A percentile compares a stretch with the other conserved stretches of the same genome.
Evolutionary conservation across 331 rosid species (phyloP).

Genomic region (Quercus lobata): DNA sequence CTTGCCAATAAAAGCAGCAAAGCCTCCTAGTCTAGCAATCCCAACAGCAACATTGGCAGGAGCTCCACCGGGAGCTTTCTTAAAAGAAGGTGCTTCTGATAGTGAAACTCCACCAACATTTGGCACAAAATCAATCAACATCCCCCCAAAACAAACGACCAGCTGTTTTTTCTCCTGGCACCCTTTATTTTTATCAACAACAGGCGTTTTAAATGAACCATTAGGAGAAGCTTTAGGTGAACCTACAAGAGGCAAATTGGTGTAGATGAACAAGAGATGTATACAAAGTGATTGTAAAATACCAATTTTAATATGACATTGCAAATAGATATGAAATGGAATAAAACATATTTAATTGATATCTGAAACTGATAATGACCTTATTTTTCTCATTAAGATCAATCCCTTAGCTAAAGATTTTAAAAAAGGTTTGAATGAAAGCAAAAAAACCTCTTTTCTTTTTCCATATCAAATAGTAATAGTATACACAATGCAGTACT

Average conservation of each 20-base stretch:
- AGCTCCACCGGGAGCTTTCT: constrained; percentile 48
- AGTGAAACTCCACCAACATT: constrained; percentile 35
- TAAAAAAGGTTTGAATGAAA: too few relatives aligned
- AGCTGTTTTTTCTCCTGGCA: not conserved
- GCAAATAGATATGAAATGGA: too few relatives aligned
- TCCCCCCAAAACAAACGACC: constrained; percentile 56
- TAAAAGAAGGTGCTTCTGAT: constrained; percentile 41
- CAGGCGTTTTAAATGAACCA: not conserved
- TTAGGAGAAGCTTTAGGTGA: constrained; percentile 7
- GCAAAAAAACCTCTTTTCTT: too few relatives aligned
- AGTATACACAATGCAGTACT: too few relatives aligned
- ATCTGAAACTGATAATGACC: too few relatives aligned
- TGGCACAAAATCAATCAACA: constrained; percentile 45
- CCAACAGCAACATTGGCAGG: constrained; percentile 56
- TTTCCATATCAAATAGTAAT: too few relatives aligned
- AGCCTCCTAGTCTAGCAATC: constrained; percentile 45
- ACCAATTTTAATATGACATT: not conserved
- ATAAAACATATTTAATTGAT: too few relatives aligned
- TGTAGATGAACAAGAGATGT: not conserved
- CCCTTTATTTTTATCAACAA: not conserved
- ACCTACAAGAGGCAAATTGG: constrained; percentile 17
- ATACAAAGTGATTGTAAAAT: not conserved
- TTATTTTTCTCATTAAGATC: too few relatives aligned
- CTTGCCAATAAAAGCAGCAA: constrained; percentile 62
- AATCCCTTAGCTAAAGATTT: too few relatives aligned